phyloP scores from a whole-genome alignment of 176 grass and related monocot genomes.

The Bolboschoenus planiculmis region DNA sequence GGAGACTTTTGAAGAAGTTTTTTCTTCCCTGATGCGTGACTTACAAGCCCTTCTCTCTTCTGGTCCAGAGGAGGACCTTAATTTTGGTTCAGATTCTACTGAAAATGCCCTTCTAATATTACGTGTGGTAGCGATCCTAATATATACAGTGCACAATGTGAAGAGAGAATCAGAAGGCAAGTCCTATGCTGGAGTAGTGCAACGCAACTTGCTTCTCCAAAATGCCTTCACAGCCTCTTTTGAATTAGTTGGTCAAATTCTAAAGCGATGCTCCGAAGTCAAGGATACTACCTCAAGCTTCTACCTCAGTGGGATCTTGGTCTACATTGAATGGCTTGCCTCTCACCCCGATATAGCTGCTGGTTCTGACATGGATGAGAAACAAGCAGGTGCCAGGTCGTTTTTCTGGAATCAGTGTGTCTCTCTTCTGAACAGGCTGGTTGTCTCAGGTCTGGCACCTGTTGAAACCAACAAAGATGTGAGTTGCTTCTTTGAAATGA shows the following conservation, averaged over 20 bases:
- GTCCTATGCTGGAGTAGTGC: conserved; percentile 76
- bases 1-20: conserved; percentile 83
- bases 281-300: conserved; percentile 65
- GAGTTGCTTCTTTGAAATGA: conserved; percentile 80
- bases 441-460: conserved; percentile 47
- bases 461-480: conserved; percentile 56
- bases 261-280: conserved; percentile 61
- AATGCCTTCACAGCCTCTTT: conserved; percentile 72
- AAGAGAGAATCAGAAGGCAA: conserved; percentile 58
- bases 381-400: conserved; percentile 50
- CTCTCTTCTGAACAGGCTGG: conserved; percentile 73
- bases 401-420: conserved; percentile 92
- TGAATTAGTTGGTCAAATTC: conserved; percentile 63
- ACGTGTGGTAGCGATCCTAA: conserved; percentile 59
- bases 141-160: conserved; percentile 90
- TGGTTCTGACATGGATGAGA: conserved; percentile 63
- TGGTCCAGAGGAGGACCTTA: conserved; percentile 60
- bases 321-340: conserved; percentile 88
- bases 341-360: conserved; percentile 59
- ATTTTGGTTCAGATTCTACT: conserved; percentile 56
- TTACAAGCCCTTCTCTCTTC: conserved; percentile 72
- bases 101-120: conserved; percentile 64
- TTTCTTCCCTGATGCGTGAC: conserved; percentile 44
- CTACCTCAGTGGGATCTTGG: conserved; percentile 62
- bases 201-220: conserved; percentile 66